Base-by-base conservation (phyloP, 2,329 filamentous ascomycete genomes). In the Colletotrichum magnum region DNA sequence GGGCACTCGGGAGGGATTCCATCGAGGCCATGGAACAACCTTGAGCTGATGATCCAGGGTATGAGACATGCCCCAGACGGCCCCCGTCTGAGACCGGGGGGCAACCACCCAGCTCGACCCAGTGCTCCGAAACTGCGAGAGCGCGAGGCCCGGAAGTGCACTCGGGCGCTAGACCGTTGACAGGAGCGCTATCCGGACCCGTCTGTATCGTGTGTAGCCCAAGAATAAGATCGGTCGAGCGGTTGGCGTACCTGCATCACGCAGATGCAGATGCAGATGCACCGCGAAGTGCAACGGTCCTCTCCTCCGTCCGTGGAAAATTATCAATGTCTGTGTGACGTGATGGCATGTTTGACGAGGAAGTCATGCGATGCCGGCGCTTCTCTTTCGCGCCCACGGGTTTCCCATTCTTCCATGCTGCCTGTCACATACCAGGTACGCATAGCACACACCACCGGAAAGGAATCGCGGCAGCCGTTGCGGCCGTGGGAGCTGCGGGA, bases 31-130 rank as follows among this genome's bases (percentile, higher is more conserved):
- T 43, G 54, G 65, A 50, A 24, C 24, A 47, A 47, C 61, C 57
- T 36, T 59, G 66, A 32, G 61, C 65, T 67, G 51, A 69, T 54
- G 32, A 52, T 56, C 58, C 50, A 28, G 68, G 65, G 64, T 70
- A 26, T 78, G 76, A 78, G 75, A 78, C 76, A 71, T 52, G 68
- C 68, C 69, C 75, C 75, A 73, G 75, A 77, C 76, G 69, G 65
- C 65, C 70, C 59, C 71, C 74, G 76, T 78, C 72, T 73, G 75
- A 74, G 72, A 57, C 58, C 32, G 58, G 53, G 64, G 59, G 58
- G 47, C 48, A 43, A 36, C 18, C 52, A 41, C 52, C 62, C 53
- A 68, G 48, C 60, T 65, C 66, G 63, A 53, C 47, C 26, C 47
- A 62, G 53, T 43, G 64, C 64, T 47, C 47, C 64, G 61, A 69